Conservation (phyloP, 257 asterid species). For the Prunella vulgaris region DNA sequence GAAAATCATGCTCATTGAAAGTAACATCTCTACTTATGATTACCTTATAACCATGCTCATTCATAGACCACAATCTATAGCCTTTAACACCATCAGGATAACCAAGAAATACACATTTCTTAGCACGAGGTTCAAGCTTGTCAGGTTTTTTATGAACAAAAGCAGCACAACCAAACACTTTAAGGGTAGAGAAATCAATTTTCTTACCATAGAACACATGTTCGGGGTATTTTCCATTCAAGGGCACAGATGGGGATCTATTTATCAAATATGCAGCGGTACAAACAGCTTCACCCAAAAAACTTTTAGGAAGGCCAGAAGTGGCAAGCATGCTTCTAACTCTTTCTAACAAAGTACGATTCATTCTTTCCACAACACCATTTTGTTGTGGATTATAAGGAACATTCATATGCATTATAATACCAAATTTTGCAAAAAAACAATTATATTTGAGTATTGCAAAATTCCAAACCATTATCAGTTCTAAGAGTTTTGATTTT, state of each 20-base stretch:
- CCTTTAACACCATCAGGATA: not conserved
- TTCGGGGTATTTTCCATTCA: not conserved
- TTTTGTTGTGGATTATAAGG: not conserved
- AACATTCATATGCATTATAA: too few relatives aligned
- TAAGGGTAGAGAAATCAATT: not conserved
- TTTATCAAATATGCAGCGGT: not conserved
- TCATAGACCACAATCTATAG: not conserved
- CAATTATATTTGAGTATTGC: not conserved
- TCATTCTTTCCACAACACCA: not conserved
- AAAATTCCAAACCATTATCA: not conserved
- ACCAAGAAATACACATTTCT: not conserved
- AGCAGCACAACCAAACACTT: not conserved
- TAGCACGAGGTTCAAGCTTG: not conserved
- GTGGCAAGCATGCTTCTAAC: not conserved
- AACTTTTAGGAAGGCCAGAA: not conserved
- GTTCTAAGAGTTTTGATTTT: not conserved
- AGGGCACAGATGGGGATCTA: not conserved
- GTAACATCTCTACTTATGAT: not conserved
- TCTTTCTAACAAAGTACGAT: not conserved
- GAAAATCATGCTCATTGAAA: not conserved
- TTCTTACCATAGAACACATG: not conserved
- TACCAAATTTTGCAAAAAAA: not conserved
- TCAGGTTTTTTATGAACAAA: not conserved
- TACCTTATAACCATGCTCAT: not conserved
- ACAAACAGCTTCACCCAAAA: not conserved